These are phyloP conservation scores for Fusarium sambucinum DNA, from an alignment of 2,329 filamentous ascomycete species.

Conservation along the genomic window DNA sequence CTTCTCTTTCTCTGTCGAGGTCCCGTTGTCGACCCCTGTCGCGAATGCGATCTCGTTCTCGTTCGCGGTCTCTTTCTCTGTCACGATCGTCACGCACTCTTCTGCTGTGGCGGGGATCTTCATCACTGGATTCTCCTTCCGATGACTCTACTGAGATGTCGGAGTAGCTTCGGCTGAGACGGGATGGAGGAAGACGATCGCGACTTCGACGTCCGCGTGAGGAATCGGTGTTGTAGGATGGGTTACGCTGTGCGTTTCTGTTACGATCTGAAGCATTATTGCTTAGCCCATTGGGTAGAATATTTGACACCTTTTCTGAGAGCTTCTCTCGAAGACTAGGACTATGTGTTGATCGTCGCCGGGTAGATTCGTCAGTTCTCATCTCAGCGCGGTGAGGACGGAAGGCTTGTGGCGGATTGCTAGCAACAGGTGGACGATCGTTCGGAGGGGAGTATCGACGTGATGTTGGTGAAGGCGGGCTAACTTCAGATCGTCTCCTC, in stretches of 20 bases:
- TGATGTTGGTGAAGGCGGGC: constrained; percentile 47
- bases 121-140: constrained; percentile 51
- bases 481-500: constrained; percentile 46
- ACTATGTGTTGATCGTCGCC: constrained; percentile 52
- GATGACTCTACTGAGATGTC: constrained; percentile 56
- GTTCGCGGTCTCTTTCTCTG: constrained; percentile 47
- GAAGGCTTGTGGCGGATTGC: constrained; percentile 42
- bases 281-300: constrained; percentile 55
- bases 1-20: constrained; percentile 55
- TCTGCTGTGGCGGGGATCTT: constrained; percentile 48
- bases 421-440: constrained; percentile 47
- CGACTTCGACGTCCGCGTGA: constrained; percentile 54
- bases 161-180: constrained; percentile 58
- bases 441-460: constrained; percentile 52
- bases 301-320: constrained; percentile 59
- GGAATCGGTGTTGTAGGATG: constrained; percentile 49
- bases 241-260: constrained; percentile 53
- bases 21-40: constrained; percentile 53
- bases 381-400: constrained; percentile 53
- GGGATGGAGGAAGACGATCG: constrained; percentile 57
- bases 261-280: constrained; percentile 50
- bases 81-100: constrained; percentile 47
- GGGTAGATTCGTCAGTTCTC: constrained; percentile 51
- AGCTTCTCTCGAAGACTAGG: constrained; percentile 60
- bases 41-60: constrained; percentile 50